These are phyloP conservation scores for Arthrobotrys sphaeroides DNA, from an alignment of 2,329 filamentous ascomycete species.

Conservation along the genomic window DNA sequence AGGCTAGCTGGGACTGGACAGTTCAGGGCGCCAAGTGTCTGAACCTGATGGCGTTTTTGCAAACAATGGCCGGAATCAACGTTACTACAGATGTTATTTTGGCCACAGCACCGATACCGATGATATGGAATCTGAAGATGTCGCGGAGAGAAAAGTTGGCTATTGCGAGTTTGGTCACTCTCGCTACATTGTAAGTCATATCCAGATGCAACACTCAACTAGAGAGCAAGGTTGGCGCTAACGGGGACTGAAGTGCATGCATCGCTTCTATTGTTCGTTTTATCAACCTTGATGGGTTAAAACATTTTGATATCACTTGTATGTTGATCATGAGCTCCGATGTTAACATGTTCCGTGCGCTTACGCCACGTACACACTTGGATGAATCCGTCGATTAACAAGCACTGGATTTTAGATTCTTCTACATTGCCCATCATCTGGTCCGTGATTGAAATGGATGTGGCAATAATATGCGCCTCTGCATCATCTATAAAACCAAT, in stretches of 20 bases:
- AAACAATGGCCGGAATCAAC: conserved; percentile 45
- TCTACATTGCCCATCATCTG: conserved; percentile 39
- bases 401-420: no score
- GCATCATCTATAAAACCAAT: conserved; percentile 48
- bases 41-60: conserved; percentile 35
- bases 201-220: neutral
- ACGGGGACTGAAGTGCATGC: conserved; percentile 15
- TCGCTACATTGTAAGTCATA: conserved; percentile 40
- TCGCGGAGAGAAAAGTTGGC: conserved; percentile 43
- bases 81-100: conserved; percentile 44
- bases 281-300: conserved; percentile 29
- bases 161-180: conserved; percentile 33
- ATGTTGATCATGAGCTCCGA: no score
- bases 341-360: neutral
- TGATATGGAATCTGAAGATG: conserved; percentile 52
- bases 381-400: neutral
- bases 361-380: no score
- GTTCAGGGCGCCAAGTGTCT: conserved; percentile 38
- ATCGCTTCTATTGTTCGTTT: conserved; percentile 49
- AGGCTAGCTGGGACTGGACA: conserved; percentile 50
- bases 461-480: conserved; percentile 46
- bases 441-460: conserved; percentile 47
- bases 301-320: conserved; percentile 49
- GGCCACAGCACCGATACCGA: conserved; percentile 43
- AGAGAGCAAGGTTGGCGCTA: neutral